A percentile compares a stretch with the other conserved stretches of the same genome.
These are phyloP conservation scores for Uromyces viciae-fabae DNA, from an alignment of 1,284 basidiomycete species.

Conservation along the genomic window DNA sequence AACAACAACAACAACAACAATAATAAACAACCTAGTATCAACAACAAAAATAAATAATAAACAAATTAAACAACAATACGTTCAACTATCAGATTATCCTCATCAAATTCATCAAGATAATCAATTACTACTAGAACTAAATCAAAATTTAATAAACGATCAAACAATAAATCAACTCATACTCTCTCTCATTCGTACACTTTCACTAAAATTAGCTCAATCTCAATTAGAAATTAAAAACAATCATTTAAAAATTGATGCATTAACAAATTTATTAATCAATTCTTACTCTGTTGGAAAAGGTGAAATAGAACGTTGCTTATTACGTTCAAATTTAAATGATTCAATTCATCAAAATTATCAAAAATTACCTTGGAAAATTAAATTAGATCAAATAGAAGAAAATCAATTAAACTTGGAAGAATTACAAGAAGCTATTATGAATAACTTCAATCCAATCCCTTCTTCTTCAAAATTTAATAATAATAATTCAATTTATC, in stretches of 20 bases:
- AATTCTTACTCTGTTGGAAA: constrained; percentile 15
- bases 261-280: constrained; percentile 5
- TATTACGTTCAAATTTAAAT: constrained; percentile 21
- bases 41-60: neutral
- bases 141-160: neutral
- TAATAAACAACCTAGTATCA: neutral
- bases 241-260: neutral
- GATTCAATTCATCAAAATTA: no score
- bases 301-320: constrained; percentile 35
- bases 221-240: neutral
- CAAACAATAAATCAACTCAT: constrained; percentile 11
- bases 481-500: no score
- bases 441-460: no score
- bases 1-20: neutral
- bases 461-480: no score
- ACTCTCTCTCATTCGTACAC: constrained; percentile 16
- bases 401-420: no score
- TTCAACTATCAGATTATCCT: neutral
- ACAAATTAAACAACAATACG: neutral
- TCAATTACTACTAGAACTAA: neutral
- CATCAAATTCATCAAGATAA: neutral
- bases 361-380: constrained; percentile 9
- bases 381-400: no score
- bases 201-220: constrained; percentile 19
- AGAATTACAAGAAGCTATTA: constrained; percentile 38